Conservation (phyloP, 2,329 filamentous ascomycete species). For the Botrytis squamosa region DNA sequence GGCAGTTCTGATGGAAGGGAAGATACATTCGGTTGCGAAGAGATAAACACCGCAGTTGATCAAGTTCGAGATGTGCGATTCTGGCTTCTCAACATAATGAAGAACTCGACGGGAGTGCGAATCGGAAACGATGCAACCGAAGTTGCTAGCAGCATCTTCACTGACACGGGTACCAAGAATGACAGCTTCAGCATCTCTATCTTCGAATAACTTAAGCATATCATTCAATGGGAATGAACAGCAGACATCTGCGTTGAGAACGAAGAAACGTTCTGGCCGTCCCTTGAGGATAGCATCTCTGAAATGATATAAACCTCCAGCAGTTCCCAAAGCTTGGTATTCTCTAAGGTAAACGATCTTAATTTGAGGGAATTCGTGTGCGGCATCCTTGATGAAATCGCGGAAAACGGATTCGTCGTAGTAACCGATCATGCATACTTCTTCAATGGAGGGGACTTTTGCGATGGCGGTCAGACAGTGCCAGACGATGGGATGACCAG, state of each 20-base stretch:
- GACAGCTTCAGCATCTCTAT: conserved; percentile 94
- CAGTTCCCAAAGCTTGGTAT: conserved; percentile 94
- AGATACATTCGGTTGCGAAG: conserved; percentile 92
- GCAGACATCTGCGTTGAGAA: conserved; percentile 97
- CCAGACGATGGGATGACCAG: conserved; percentile 96
- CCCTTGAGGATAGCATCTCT: conserved; percentile 98
- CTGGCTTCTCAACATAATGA: conserved; percentile 99
- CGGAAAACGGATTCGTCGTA: conserved; percentile 97
- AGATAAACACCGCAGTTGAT: conserved; percentile 99
- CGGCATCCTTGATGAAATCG: conserved; percentile 93
- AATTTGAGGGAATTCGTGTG: conserved; percentile 80
- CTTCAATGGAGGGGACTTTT: conserved; percentile 87
- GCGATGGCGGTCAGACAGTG: conserved; percentile 92
- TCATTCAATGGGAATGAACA: conserved; percentile 95
- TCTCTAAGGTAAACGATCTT: conserved; percentile 94
- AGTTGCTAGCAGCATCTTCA: conserved; percentile 91
- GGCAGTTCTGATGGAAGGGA: conserved; percentile 88
- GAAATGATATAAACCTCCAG: conserved; percentile 97
- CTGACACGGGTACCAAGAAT: conserved; percentile 90
- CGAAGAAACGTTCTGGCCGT: conserved; percentile 90
- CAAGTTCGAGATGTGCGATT: conserved; percentile 94
- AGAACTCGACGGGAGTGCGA: conserved; percentile 90
- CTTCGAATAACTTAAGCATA: conserved; percentile 92
- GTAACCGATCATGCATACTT: conserved; percentile 98
- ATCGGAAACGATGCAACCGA: conserved; percentile 96